These are phyloP conservation scores for Pulveroboletus frians DNA, from an alignment of 768 basidiomycete species.

Conservation along the genomic window DNA sequence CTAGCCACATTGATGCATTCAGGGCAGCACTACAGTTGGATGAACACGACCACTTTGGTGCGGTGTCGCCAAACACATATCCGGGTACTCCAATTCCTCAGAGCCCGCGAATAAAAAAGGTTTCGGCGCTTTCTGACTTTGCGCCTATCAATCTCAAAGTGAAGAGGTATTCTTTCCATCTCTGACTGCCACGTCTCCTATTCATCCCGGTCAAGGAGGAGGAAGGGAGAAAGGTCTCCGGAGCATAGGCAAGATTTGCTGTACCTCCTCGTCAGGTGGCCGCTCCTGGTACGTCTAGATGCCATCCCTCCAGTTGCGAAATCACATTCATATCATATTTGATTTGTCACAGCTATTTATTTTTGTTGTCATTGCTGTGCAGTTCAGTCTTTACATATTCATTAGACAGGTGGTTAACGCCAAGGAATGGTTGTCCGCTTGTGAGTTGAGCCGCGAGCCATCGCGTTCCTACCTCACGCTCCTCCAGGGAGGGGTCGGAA, in stretches of 20 bases:
- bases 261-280: conserved; percentile 81
- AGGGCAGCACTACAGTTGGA: conserved; percentile 64
- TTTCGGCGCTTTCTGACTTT: conserved; percentile 81
- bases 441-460: conserved; percentile 38
- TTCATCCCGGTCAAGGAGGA: conserved; percentile 29
- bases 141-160: conserved; percentile 87
- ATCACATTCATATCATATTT: conserved; percentile 5
- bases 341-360: conserved; percentile 60
- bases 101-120: conserved; percentile 62
- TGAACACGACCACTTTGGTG: conserved; percentile 35
- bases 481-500: conserved; percentile 77
- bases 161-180: conserved; percentile 45
- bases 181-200: background rate
- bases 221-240: conserved; percentile 29
- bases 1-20: conserved; percentile 71
- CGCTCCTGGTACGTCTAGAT: conserved; percentile 57
- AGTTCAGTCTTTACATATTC: conserved; percentile 83
- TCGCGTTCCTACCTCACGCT: background rate
- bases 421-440: conserved; percentile 89
- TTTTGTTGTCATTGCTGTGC: conserved; percentile 72
- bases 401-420: conserved; percentile 91
- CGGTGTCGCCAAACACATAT: conserved; percentile 18
- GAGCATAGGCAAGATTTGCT: conserved; percentile 64
- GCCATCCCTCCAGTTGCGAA: background rate
- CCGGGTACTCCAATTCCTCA: conserved; percentile 22